Conservation (phyloP, 1,284 basidiomycete genomes). For the Tilletia indica region DNA sequence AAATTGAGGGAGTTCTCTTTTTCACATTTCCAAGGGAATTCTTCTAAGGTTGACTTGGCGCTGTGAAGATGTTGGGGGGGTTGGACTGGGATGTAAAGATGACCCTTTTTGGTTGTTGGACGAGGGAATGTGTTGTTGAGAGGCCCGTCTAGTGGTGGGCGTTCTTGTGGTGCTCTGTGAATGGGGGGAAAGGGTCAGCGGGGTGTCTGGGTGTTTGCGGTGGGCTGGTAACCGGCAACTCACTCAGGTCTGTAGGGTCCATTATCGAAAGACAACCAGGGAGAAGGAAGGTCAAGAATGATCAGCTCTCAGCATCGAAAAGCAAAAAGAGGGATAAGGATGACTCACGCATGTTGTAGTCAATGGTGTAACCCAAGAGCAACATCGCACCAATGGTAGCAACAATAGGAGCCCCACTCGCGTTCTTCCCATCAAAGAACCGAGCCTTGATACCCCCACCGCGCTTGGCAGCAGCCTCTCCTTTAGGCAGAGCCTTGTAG, state of each 20-base stretch:
- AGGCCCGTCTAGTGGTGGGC: conserved; percentile 30
- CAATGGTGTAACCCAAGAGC: conserved; percentile 66
- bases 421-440: conserved; percentile 82
- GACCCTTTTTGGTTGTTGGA: too few species aligned
- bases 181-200: not conserved
- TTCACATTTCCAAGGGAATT: too few species aligned
- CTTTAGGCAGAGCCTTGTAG: conserved; percentile 84
- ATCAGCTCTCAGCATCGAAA: not conserved
- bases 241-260: conserved; percentile 36
- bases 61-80: too few species aligned
- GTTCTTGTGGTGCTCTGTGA: conserved; percentile 41
- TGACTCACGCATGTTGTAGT: conserved; percentile 30
- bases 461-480: conserved; percentile 65
- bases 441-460: conserved; percentile 71
- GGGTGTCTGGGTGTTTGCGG: not conserved
- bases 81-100: too few species aligned
- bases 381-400: conserved; percentile 73
- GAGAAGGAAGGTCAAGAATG: not conserved
- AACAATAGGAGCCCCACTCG: conserved; percentile 72
- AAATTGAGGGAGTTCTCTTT: too few species aligned
- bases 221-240: conserved; percentile 20
- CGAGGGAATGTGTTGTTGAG: too few species aligned
- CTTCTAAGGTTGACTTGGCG: too few species aligned
- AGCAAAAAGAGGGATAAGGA: too few species aligned
- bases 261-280: not conserved